Evolutionary conservation across 2,329 filamentous ascomycete genomes (phyloP), one percentile per base, ranked within the genome.

Genomic region (Verticillium tricorpus): DNA sequence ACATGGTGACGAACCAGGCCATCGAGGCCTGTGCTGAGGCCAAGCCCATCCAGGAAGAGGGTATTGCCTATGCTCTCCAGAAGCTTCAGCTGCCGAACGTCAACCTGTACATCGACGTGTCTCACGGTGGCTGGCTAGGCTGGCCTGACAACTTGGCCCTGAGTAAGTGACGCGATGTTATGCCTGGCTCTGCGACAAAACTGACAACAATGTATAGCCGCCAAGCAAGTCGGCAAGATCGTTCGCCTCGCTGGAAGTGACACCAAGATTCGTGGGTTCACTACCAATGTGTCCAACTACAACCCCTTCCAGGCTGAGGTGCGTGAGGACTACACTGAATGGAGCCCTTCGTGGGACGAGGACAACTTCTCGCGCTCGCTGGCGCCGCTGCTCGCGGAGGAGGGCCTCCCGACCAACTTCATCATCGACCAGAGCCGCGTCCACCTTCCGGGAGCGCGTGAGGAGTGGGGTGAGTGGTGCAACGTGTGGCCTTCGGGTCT

Each of bases 51-150:
- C 78, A 79, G 63, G 70, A 74, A 56, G 70, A 75, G 58, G 76
- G 76, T 52, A 72, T 80, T 39, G 77, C 77, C 25, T 74, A 78
- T 57, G 77, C 77, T 55, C 76, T 80, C 62, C 64, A 69, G 17
- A 70, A 69, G 59, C 67, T 79, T 14, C 77, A 78, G 65, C 68
- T 71, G 52, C 66, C 69, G 31, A 72, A 79, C 61, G 72, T 78
- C 34, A 66, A 73, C 28, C 68, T 79, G 14, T 78, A 79, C 67
- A 69, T 79, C 11, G 77, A 79, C 62, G 76, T 75, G 19, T 75
- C 76, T 14, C 76, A 79, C 66, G 75, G 76, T 37, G 77, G 77
- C 28, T 79, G 77, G 77, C 70, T 79, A 11, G 77, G 77, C 37
- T 79, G 76, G 77, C 67, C 71, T 54, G 70, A 67, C 56, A 77